phyloP scores from a whole-genome alignment of 139 green algal species.

The Nannochloris sp. region DNA sequence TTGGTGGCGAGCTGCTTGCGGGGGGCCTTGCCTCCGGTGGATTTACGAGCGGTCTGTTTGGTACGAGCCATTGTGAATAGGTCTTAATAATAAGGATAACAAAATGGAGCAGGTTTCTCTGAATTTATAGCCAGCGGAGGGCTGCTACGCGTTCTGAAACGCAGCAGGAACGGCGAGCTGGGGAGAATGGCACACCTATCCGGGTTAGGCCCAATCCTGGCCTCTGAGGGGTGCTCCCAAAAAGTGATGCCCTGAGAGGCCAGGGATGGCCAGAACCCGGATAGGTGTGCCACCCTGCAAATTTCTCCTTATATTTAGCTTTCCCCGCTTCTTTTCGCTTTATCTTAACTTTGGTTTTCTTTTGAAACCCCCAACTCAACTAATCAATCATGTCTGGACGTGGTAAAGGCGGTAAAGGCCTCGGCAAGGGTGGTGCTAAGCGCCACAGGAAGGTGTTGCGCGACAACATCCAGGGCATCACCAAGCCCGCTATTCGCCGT shows the following conservation, averaged over 20 bases:
- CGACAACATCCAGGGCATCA: constrained; percentile 77
- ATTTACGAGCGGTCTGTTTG: constrained; percentile 94
- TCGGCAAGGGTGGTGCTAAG: constrained; percentile 74
- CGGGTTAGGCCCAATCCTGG: neutral
- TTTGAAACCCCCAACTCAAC: neutral
- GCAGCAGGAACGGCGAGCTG: neutral
- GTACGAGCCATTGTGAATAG: constrained; percentile 83
- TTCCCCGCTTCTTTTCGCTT: too few species aligned
- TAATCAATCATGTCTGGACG: constrained; percentile 75
- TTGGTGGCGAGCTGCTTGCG: constrained; percentile 89
- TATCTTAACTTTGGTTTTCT: neutral
- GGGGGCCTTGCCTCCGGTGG: constrained; percentile 79
- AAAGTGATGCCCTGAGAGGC: neutral
- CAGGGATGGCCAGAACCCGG: too few species aligned
- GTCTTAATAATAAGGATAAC: too few species aligned
- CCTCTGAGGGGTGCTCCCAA: neutral
- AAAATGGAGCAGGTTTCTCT: too few species aligned
- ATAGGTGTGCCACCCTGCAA: too few species aligned
- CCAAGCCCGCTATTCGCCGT: constrained; percentile 73
- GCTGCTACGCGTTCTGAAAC: too few species aligned
- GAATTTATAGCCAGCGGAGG: too few species aligned
- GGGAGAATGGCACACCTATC: neutral
- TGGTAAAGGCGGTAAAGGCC: constrained; percentile 90
- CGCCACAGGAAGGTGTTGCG: constrained; percentile 39
- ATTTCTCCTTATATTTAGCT: too few species aligned